Percentiles rank a stretch among this genome's conserved stretches.
Conservation (phyloP, 257 asterid genomes). For the Penstemon newberryi region DNA sequence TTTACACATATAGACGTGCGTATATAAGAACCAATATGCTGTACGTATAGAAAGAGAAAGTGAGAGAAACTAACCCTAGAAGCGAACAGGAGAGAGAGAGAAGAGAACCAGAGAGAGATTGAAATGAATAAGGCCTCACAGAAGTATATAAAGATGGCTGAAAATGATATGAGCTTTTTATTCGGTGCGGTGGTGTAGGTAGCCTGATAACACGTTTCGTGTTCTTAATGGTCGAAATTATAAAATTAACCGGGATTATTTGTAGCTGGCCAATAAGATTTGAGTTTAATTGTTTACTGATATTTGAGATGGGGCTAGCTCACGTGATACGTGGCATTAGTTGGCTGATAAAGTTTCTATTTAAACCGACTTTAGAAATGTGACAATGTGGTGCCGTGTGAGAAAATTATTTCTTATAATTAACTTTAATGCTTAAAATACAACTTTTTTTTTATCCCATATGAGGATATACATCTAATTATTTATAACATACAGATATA, state of each 20-base stretch:
- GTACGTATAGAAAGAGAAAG: slow-evolving; percentile 22
- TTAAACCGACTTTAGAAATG: slow-evolving; percentile 9
- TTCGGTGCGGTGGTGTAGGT: slow-evolving; percentile 8
- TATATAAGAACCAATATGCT: neutral
- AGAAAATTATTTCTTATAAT: no score
- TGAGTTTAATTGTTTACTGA: neutral
- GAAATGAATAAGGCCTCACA: slow-evolving; percentile 10
- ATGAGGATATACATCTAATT: no score
- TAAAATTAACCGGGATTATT: neutral
- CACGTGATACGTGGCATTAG: slow-evolving; percentile 32
- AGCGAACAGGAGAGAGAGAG: slow-evolving; percentile 39
- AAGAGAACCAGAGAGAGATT: slow-evolving; percentile 14
- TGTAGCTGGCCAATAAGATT: slow-evolving; percentile 20
- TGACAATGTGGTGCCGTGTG: no score
- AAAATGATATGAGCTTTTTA: neutral
- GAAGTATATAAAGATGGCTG: slow-evolving; percentile 10
- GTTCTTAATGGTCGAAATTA: neutral
- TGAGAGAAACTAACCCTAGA: slow-evolving; percentile 36
- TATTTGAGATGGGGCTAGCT: slow-evolving; percentile 7
- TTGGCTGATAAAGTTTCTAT: slow-evolving; percentile 17
- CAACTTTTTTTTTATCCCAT: no score
- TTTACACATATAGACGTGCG: neutral
- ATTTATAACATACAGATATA: no score
- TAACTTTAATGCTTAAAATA: no score
- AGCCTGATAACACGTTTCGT: neutral